Base-by-base conservation (phyloP, 257 asterid genomes). In the Nicotiana noctiflora region DNA sequence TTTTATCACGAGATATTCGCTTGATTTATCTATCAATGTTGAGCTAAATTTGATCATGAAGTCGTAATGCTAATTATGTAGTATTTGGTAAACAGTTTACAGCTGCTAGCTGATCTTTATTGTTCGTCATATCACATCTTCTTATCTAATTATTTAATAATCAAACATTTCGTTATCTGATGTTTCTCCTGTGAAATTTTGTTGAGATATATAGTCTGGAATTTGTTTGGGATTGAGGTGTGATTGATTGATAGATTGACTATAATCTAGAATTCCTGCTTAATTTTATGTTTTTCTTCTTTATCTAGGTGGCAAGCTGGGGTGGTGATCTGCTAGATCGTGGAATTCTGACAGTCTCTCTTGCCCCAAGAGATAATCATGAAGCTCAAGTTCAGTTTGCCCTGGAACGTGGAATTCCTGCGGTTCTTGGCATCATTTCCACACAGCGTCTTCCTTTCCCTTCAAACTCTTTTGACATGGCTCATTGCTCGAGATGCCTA, bases 381-480 rank as follows among this genome's bases (percentile, higher is more conserved):
- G 95, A 95, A 82, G 99, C 98, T 77, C 99, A 95, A 92, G 98
- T 95, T 89, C 99, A 95, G 83, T 95, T 95, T 82, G 99, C 99
- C 55, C 89, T 95, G 17, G 99, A 95, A 83, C 98, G 99, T 74
- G 99, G 99, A 64, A 95, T 95, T 81, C 99, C 99, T 8, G 99
- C 99, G 1, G 84, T 95, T 83, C 88, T 96, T 13, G 99, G 99
- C 82, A 87, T 96, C 87, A 94, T 96, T 84, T 96, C 99, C 8
- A 96, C 99, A 1, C 99, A 96, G 77, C 88, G 99, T 80, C 98
- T 96, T 80, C 98, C 99, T 81, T 96, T 96, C 60, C 98, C 99
- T 72, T 96, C 99, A 18, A 94, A 85, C 84, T 90, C 99, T 51
- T 96, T 96, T 31, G 99, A 96, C 88, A 92, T 96, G 98, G 99